Percentiles rank a stretch among this genome's conserved stretches.
Evolutionary conservation across 2,329 filamentous ascomycete species (phyloP).

Genomic region (Pseudopyricularia cyperi): DNA sequence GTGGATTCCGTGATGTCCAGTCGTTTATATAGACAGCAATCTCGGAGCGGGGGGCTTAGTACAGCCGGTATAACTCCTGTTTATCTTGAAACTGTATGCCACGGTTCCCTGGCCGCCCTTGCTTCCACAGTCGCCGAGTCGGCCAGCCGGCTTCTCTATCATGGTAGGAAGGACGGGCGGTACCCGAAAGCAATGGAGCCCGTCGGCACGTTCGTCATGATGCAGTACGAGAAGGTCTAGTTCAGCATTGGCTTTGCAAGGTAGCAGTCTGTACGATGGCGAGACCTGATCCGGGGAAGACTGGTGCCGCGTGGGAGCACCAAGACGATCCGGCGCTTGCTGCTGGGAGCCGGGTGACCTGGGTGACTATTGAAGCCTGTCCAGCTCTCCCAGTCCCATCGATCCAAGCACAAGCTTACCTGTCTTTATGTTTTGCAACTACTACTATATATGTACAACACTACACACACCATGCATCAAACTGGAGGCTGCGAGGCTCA

Average conservation of each 20-base stretch:
- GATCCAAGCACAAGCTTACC: not conserved
- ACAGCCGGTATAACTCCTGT: too few species aligned
- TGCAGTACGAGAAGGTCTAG: constrained; percentile 38
- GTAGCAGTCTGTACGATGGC: constrained; percentile 33
- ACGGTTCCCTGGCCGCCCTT: constrained; percentile 22
- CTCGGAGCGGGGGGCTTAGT: too few species aligned
- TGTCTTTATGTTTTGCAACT: not conserved
- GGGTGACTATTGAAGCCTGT: not conserved
- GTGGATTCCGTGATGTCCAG: too few species aligned
- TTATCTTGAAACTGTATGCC: constrained; percentile 20
- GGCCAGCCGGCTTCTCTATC: constrained; percentile 28
- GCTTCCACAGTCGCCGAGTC: too few species aligned
- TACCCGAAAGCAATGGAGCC: constrained; percentile 28
- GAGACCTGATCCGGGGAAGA: constrained; percentile 32
- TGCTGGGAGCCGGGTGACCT: constrained; percentile 33
- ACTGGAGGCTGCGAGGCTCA: constrained; percentile 28
- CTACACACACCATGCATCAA: constrained; percentile 16
- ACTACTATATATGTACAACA: not conserved
- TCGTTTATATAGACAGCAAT: too few species aligned
- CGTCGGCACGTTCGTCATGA: constrained; percentile 73
- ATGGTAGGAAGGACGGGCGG: constrained; percentile 17
- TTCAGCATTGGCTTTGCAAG: constrained; percentile 17
- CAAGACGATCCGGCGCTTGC: constrained; percentile 32
- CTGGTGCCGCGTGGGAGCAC: constrained; percentile 27
- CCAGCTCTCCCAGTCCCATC: too few species aligned